Percentiles rank a stretch among this genome's conserved stretches.
Conservation (phyloP, 75 land plant genomes). For the Picea glauca region DNA sequence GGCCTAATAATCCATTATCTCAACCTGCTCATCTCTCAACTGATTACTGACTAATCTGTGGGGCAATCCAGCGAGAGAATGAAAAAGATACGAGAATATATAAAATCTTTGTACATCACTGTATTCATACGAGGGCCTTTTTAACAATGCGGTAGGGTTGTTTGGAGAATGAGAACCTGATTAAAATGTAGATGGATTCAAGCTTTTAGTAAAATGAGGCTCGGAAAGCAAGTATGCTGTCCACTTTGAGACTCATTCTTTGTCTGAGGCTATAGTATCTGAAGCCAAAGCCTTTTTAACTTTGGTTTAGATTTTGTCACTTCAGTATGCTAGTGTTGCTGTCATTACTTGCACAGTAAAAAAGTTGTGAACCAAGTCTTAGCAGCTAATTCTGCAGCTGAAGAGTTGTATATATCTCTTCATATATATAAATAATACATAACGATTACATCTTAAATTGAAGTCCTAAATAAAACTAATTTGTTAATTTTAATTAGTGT, state of each 20-base stretch:
- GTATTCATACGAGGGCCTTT: slow-evolving; percentile 13
- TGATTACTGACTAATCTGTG: slow-evolving; percentile 9
- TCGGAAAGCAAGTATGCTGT: background rate
- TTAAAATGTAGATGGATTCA: background rate
- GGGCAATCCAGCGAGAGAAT: slow-evolving; percentile 3
- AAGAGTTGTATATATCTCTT: slow-evolving; percentile 5
- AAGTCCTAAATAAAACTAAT: background rate
- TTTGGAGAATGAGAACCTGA: background rate
- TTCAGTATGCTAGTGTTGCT: background rate
- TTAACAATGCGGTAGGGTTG: slow-evolving; percentile 4
- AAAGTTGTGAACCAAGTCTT: background rate
- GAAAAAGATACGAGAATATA: background rate
- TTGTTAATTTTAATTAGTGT: background rate
- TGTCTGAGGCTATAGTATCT: slow-evolving; percentile 10
- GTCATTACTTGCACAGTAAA: slow-evolving; percentile 1
- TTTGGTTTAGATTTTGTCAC: slow-evolving; percentile 12
- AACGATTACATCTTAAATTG: background rate
- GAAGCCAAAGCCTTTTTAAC: slow-evolving; percentile 8
- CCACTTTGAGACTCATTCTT: slow-evolving; percentile 10
- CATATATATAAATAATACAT: slow-evolving; percentile 7
- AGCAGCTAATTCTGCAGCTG: slow-evolving; percentile 1
- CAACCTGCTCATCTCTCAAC: slow-evolving; percentile 3
- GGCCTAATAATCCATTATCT: slow-evolving; percentile 16
- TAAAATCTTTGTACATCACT: slow-evolving; percentile 6
- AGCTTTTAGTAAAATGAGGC: background rate